A percentile compares a stretch with the other conserved stretches of the same genome.
Evolutionary conservation across 2,329 filamentous ascomycete species (phyloP).

Genomic region (Chalara sp.): DNA sequence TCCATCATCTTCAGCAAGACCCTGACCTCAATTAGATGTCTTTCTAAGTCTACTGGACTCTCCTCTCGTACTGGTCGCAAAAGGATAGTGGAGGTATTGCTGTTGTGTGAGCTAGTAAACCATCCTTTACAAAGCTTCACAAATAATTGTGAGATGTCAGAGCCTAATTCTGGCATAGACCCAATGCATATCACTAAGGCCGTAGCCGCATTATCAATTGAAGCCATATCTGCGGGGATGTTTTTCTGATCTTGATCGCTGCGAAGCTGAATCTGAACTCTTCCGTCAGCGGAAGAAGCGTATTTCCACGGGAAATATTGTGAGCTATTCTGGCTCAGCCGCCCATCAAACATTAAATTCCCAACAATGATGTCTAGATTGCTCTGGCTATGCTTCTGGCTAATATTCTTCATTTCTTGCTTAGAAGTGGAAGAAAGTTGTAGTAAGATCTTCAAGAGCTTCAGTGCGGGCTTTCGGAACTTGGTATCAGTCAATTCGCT

Average conservation of each 20-base stretch:
- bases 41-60: conserved; percentile 34
- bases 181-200: conserved; percentile 44
- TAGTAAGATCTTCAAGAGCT: conserved; percentile 50
- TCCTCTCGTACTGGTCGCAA: conserved; percentile 28
- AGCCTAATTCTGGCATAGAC: conserved; percentile 25
- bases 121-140: conserved; percentile 51
- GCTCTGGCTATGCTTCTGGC: conserved; percentile 19
- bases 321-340: conserved; percentile 11
- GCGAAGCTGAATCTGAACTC: conserved; percentile 42
- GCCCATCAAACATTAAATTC: conserved; percentile 51
- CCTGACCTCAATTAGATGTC: conserved; percentile 49
- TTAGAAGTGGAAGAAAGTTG: conserved; percentile 39
- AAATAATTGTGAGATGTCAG: conserved; percentile 53
- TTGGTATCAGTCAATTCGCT: conserved; percentile 29
- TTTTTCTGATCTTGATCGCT: not conserved
- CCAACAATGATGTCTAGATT: conserved; percentile 42
- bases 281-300: conserved; percentile 35
- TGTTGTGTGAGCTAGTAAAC: conserved; percentile 31
- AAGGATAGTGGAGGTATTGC: conserved; percentile 5
- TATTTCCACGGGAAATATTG: conserved; percentile 45
- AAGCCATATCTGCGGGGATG: conserved; percentile 8
- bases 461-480: conserved; percentile 39
- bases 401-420: not conserved
- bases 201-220: conserved; percentile 35
- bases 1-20: conserved; percentile 61